Evolutionary conservation across 495 filamentous ascomycete genomes (phyloP).

Genomic region (Daldinia grandis): DNA sequence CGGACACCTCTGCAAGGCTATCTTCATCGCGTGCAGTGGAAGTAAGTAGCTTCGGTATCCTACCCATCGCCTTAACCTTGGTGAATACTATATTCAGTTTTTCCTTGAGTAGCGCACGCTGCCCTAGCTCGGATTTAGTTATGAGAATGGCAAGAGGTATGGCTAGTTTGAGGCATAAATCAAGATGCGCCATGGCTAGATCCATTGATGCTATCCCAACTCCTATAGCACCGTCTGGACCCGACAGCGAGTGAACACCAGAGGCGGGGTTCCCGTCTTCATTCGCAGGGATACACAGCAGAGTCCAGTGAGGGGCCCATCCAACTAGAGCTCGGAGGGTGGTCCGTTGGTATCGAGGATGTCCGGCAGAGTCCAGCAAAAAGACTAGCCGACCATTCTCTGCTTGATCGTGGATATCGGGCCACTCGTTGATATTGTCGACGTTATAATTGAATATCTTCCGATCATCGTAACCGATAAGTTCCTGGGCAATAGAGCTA

Average conservation of each 20-base stretch:
- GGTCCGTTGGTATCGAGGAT: constrained; percentile 85
- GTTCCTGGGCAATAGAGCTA: constrained; percentile 89
- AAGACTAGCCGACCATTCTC: constrained; percentile 80
- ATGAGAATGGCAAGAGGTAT: constrained; percentile 81
- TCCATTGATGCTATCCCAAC: constrained; percentile 62
- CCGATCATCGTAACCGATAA: constrained; percentile 80
- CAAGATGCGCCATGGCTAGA: constrained; percentile 80
- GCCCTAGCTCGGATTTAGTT: constrained; percentile 90
- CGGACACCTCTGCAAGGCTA: constrained; percentile 48
- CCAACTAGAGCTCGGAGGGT: constrained; percentile 88
- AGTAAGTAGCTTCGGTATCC: constrained; percentile 75
- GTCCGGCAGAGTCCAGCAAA: constrained; percentile 88
- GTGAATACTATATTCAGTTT: constrained; percentile 80
- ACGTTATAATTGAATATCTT: constrained; percentile 86
- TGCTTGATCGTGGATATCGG: constrained; percentile 86
- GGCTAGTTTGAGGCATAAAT: constrained; percentile 81
- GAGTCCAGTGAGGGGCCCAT: constrained; percentile 94
- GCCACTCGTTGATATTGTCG: constrained; percentile 89
- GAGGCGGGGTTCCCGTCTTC: constrained; percentile 62
- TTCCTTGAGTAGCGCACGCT: constrained; percentile 68
- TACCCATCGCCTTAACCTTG: constrained; percentile 74
- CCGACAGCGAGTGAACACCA: constrained; percentile 59
- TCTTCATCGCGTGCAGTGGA: constrained; percentile 49
- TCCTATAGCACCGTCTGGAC: constrained; percentile 54
- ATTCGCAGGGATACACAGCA: constrained; percentile 88